phyloP scores from a whole-genome alignment of 345 rosid genomes.

The Rhodomyrtus tomentosa region DNA sequence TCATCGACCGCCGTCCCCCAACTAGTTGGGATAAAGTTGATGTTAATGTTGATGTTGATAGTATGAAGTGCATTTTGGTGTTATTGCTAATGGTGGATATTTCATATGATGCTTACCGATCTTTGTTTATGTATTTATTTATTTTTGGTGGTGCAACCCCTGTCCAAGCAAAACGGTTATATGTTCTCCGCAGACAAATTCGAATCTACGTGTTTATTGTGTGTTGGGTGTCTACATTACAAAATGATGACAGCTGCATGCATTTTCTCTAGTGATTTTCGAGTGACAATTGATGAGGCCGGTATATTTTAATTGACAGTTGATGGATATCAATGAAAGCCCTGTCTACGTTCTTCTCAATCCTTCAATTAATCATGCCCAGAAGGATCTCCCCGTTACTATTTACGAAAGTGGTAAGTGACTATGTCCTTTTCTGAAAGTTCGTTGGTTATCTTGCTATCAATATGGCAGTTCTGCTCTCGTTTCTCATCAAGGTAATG shows the following conservation, averaged over 20 bases:
- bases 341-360: conserved; percentile 88
- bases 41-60: no score
- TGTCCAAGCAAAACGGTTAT: background rate
- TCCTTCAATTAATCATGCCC: conserved; percentile 75
- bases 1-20: no score
- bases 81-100: background rate
- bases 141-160: background rate
- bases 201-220: background rate
- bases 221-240: background rate
- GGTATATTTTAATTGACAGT: conserved; percentile 26
- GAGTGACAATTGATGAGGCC: background rate
- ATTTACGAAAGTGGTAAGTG: conserved; percentile 80
- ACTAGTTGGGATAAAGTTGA: no score
- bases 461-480: background rate
- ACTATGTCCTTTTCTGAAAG: background rate
- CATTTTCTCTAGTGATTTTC: background rate
- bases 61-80: background rate
- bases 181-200: background rate
- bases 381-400: conserved; percentile 89
- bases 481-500: background rate
- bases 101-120: background rate
- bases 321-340: conserved; percentile 96
- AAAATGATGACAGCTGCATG: background rate
- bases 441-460: background rate
- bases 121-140: background rate